Percentiles rank a stretch among this genome's conserved stretches.
Evolutionary conservation across 2,329 filamentous ascomycete species (phyloP).

Genomic region (Verticillium albo-atrum): DNA sequence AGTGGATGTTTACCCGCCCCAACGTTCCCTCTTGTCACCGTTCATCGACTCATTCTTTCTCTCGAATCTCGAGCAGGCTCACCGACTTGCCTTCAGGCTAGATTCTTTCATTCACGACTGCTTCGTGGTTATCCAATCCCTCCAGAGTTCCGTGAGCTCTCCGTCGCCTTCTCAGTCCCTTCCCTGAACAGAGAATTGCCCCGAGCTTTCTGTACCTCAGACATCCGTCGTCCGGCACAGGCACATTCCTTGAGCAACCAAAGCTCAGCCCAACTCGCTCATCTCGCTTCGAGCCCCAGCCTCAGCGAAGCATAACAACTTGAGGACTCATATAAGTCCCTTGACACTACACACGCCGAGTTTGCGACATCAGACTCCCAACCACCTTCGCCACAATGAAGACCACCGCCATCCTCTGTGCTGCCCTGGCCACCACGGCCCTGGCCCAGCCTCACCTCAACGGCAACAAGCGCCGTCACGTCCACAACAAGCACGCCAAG

Average conservation of each 20-base stretch:
- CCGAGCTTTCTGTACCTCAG: not conserved
- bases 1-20: not conserved
- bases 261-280: slow-evolving; percentile 4
- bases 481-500: slow-evolving; percentile 26
- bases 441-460: slow-evolving; percentile 46
- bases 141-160: not conserved
- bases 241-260: slow-evolving; percentile 9
- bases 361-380: not conserved
- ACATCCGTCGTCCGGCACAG: not conserved
- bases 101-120: not conserved
- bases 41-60: slow-evolving; percentile 1
- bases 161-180: not conserved
- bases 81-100: not conserved
- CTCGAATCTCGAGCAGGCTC: slow-evolving; percentile 1
- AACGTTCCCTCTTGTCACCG: not conserved
- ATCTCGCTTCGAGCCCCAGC: slow-evolving; percentile 10
- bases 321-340: not conserved
- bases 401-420: slow-evolving; percentile 32
- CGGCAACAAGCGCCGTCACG: slow-evolving; percentile 27
- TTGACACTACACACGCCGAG: not conserved
- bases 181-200: not conserved
- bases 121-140: not conserved
- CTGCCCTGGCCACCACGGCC: slow-evolving; percentile 38
- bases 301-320: slow-evolving; percentile 1
- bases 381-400: slow-evolving; percentile 33